phyloP scores from a whole-genome alignment of 139 green algal genomes.

The Chlamydomonas asymmetrica region DNA sequence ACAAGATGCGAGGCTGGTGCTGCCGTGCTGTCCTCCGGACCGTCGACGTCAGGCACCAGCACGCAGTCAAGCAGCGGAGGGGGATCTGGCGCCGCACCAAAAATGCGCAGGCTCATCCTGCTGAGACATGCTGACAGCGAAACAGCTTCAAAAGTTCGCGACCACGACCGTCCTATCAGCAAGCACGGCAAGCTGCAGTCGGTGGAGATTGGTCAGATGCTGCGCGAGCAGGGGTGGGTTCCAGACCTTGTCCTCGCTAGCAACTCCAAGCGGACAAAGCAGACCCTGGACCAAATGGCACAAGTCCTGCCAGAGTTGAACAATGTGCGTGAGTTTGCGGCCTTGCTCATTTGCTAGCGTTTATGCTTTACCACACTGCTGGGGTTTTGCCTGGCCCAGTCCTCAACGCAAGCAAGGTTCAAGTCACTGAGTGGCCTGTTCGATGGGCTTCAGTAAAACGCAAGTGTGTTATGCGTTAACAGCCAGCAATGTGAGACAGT shows the following conservation, averaged over 20 bases:
- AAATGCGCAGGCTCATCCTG: conserved; percentile 60
- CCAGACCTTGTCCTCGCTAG: conserved; percentile 73
- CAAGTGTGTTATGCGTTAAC: too few relatives aligned
- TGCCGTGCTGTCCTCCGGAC: background rate
- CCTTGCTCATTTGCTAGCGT: too few relatives aligned
- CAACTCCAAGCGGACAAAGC: conserved; percentile 69
- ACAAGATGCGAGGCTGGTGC: background rate
- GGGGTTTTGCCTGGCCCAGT: too few relatives aligned
- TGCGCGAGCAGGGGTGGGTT: conserved; percentile 62
- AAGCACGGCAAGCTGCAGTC: conserved; percentile 32
- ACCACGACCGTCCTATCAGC: conserved; percentile 72
- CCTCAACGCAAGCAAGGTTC: too few relatives aligned
- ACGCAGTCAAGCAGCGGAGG: background rate
- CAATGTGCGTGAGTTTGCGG: too few relatives aligned
- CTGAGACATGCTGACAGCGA: conserved; percentile 81
- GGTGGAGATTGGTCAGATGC: conserved; percentile 23
- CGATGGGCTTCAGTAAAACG: too few relatives aligned
- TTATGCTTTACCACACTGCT: too few relatives aligned
- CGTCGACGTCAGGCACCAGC: background rate
- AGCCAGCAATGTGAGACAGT: too few relatives aligned
- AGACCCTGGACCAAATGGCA: conserved; percentile 82
- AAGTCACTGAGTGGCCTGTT: too few relatives aligned
- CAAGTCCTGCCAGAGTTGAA: conserved; percentile 52
- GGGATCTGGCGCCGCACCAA: background rate
- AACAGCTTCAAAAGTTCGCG: conserved; percentile 27